Percentiles rank a stretch among this genome's conserved stretches.
phyloP scores from a whole-genome alignment of 2,329 filamentous ascomycete genomes.

The Thelonectria discophora region DNA sequence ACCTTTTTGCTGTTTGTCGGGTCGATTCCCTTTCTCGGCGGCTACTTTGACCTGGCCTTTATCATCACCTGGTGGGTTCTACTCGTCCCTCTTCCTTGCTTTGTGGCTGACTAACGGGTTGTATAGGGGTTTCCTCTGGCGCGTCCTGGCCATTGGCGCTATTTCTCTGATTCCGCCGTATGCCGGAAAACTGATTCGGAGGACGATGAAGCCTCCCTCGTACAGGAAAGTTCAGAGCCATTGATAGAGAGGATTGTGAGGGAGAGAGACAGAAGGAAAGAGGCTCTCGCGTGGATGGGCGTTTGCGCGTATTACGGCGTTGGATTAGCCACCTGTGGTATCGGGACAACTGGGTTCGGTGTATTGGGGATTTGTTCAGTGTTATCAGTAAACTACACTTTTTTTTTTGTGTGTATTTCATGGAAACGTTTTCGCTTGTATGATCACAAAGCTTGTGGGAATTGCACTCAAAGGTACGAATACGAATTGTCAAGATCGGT shows the following conservation, averaged over 20 bases:
- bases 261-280: conserved; percentile 31
- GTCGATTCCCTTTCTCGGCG: conserved; percentile 83
- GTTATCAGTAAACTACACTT: conserved; percentile 27
- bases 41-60: conserved; percentile 89
- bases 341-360: conserved; percentile 15
- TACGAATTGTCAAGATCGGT: too few species aligned
- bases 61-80: conserved; percentile 71
- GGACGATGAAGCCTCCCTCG: conserved; percentile 88
- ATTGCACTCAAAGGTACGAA: too few species aligned
- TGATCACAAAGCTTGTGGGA: not conserved
- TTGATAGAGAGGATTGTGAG: conserved; percentile 45
- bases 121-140: conserved; percentile 83
- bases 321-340: conserved; percentile 25
- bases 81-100: not conserved
- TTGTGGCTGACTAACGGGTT: conserved; percentile 26
- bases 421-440: conserved; percentile 25
- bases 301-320: conserved; percentile 30
- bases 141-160: conserved; percentile 79
- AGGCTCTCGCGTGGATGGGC: conserved; percentile 16
- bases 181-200: conserved; percentile 82
- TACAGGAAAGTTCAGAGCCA: conserved; percentile 90
- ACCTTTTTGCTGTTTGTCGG: conserved; percentile 84
- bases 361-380: not conserved
- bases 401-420: conserved; percentile 27
- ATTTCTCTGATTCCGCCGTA: conserved; percentile 89